A percentile compares a stretch with the other conserved stretches of the same genome.
Conservation (phyloP, 1,284 basidiomycete genomes). For the Ustilago cynodontis region DNA sequence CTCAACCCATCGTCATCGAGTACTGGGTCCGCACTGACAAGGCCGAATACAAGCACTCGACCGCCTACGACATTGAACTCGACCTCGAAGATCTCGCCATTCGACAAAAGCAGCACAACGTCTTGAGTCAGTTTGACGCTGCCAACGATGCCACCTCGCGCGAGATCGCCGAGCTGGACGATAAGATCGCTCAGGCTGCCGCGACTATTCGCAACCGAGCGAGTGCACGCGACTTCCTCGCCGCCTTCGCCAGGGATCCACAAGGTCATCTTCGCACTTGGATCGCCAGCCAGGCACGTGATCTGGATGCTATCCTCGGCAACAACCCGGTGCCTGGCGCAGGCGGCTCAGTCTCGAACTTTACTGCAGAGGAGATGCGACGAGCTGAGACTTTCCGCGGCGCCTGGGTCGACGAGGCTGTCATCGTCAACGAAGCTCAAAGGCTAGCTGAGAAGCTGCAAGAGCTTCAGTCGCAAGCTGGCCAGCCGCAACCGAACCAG, state of each 20-base stretch:
- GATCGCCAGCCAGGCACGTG: conserved; percentile 89
- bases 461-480: conserved; percentile 50
- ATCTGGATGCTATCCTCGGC: conserved; percentile 83
- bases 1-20: conserved; percentile 86
- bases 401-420: conserved; percentile 78
- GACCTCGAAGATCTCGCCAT: conserved; percentile 85
- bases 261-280: conserved; percentile 86
- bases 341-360: conserved; percentile 73
- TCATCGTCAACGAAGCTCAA: conserved; percentile 65
- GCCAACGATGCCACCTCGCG: conserved; percentile 74
- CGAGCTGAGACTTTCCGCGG: conserved; percentile 88
- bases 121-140: conserved; percentile 80
- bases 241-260: conserved; percentile 84
- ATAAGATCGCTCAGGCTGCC: conserved; percentile 74
- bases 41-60: conserved; percentile 68
- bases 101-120: conserved; percentile 81
- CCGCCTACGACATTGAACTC: conserved; percentile 87
- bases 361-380: conserved; percentile 84
- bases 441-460: conserved; percentile 62
- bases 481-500: conserved; percentile 20
- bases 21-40: conserved; percentile 74
- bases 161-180: conserved; percentile 82
- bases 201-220: conserved; percentile 83
- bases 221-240: conserved; percentile 86
- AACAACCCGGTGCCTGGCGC: conserved; percentile 76